phyloP scores from a whole-genome alignment of 1,139 yeast species.

The Kodamaea ohmeri region DNA sequence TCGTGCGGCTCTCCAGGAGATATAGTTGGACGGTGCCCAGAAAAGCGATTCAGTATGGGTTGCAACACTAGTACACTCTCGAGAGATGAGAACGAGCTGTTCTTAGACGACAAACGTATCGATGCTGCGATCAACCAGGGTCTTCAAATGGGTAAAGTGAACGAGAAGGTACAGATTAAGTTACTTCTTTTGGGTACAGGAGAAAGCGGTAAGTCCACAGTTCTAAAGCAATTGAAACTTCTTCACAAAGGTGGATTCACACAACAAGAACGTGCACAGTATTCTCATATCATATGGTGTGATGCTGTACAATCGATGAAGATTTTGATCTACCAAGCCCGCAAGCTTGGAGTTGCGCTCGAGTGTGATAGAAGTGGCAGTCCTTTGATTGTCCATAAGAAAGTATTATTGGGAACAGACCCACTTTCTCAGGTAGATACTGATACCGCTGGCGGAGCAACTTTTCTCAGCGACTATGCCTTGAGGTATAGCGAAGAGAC shows the following conservation, averaged over 20 bases:
- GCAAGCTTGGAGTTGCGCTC: conserved; percentile 56
- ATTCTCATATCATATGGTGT: conserved; percentile 90
- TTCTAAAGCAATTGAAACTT: conserved; percentile 85
- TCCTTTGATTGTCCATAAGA: conserved; percentile 46
- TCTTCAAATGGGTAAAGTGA: conserved; percentile 51
- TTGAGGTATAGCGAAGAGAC: conserved; percentile 57
- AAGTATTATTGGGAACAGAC: conserved; percentile 52
- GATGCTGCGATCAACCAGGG: conserved; percentile 71
- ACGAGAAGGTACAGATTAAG: conserved; percentile 52
- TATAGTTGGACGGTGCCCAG: neutral
- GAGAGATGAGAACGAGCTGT: conserved; percentile 48
- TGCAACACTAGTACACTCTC: conserved; percentile 58
- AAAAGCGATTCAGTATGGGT: conserved; percentile 46
- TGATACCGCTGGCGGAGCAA: conserved; percentile 65
- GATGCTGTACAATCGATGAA: conserved; percentile 91
- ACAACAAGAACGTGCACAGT: conserved; percentile 74
- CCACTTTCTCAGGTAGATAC: conserved; percentile 64
- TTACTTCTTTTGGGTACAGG: conserved; percentile 86
- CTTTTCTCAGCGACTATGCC: conserved; percentile 63
- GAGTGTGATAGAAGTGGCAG: conserved; percentile 56
- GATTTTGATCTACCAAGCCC: conserved; percentile 69
- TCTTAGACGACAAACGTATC: conserved; percentile 47
- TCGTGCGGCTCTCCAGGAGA: conserved; percentile 14
- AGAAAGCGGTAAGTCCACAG: conserved; percentile 94
- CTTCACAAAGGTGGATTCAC: conserved; percentile 86